Conservation (phyloP, 2,329 filamentous ascomycete species). For the Cordyceps javanica region DNA sequence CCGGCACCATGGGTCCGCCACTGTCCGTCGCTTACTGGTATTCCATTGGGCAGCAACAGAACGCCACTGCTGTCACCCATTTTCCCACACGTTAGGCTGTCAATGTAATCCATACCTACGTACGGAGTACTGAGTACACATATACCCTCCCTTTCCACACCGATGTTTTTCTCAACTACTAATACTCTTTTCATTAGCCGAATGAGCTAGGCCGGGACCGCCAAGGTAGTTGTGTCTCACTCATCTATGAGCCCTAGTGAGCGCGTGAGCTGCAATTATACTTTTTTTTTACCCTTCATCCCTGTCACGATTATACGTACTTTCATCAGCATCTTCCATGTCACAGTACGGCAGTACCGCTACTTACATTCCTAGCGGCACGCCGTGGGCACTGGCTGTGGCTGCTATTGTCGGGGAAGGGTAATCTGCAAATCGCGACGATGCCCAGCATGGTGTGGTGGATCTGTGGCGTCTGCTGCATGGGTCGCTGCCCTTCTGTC, state of each 20-base stretch:
- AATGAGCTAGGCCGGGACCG: background rate
- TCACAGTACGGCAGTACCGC: background rate
- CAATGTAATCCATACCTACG: background rate
- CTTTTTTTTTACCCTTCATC: background rate
- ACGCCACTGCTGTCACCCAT: background rate
- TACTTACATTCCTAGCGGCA: background rate
- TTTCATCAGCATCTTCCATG: no score
- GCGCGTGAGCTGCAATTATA: background rate
- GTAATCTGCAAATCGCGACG: conserved; percentile 12
- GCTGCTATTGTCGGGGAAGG: background rate
- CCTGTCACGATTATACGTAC: background rate
- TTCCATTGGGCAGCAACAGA: conserved; percentile 8
- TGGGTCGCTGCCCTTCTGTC: background rate
- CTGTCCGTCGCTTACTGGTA: conserved; percentile 1
- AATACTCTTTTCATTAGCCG: background rate
- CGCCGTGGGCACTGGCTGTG: background rate
- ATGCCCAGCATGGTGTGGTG: conserved; percentile 10
- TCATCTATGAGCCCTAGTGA: background rate
- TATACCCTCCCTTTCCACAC: conserved; percentile 7
- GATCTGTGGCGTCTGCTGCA: conserved; percentile 10
- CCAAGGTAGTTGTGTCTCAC: conserved; percentile 6
- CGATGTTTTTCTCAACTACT: background rate
- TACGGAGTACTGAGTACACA: no score
- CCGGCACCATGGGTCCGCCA: background rate
- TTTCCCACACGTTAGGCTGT: background rate